Evolutionary conservation across 306 rosid genomes (phyloP), one percentile per base, ranked within the genome.

Genomic region (Cicer yamashitae): DNA sequence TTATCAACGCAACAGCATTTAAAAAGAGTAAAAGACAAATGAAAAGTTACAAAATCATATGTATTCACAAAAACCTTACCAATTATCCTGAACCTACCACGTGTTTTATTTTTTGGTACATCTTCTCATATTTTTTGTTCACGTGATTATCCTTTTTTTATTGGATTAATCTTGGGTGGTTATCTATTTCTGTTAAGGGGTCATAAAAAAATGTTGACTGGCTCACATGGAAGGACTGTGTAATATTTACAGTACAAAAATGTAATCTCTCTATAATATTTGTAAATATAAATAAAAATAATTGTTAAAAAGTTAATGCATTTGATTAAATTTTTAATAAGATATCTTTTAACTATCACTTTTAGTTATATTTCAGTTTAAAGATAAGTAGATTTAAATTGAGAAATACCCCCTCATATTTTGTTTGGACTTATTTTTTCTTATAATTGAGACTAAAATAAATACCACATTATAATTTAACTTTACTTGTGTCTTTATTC

Each of bases 11-110:
- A 10, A 43, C 43, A 11, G 45, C 14, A 20, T 25, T 15, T 30
- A 30, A 38, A 56, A 38, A 38, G 68, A 39, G 47, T 62, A 70
- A 15, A 70, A 20, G 57, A 70, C 74, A 63, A 7, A 41, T 13
- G 43, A 67, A 60, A 57, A 66, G 70, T 17, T 45, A 50, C 38
- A 72, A 6, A 38, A 20, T 30, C 34, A 30, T 67, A 65, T 37
- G 57, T 10, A 41, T 47, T 10, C 50, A 47, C 50, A 20, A 57
- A 34, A 47, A 61, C 47, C 10, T 8, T 20, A 13, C 65, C 56
- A 18, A 25, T 18, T 41, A 38, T 62, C 56, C 39, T 51, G 14
- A 71, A 52, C 50, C 18, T 15, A 62, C 66, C 72, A 25, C 39
- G 15, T 78, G 46, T 60, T 14, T 68, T 10, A 9, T 13, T 22